Percentiles rank a stretch among this genome's conserved stretches.
phyloP scores from a whole-genome alignment of 495 filamentous ascomycete species.

The Tuber melanosporum region DNA sequence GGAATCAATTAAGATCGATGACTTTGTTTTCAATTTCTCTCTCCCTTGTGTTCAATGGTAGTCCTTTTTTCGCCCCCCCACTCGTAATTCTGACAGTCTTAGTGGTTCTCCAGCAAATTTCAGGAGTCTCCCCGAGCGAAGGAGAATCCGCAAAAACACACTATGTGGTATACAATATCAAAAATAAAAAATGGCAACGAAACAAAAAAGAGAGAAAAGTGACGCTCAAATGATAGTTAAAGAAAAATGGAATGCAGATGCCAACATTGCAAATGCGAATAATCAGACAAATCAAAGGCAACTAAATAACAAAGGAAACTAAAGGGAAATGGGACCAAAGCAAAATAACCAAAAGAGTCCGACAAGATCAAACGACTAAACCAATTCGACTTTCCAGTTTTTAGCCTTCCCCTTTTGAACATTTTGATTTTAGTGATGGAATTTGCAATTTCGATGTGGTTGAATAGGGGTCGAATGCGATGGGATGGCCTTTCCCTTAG shows the following conservation, averaged over 20 bases:
- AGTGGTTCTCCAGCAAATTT: constrained; percentile 1
- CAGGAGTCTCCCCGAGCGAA: neutral
- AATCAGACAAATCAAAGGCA: constrained; percentile 36
- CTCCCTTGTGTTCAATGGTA: constrained; percentile 26
- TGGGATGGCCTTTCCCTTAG: neutral
- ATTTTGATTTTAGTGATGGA: constrained; percentile 37
- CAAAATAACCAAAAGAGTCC: constrained; percentile 23
- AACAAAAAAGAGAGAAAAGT: constrained; percentile 5
- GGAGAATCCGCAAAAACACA: constrained; percentile 22
- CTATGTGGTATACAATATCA: constrained; percentile 39
- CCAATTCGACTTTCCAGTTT: constrained; percentile 28
- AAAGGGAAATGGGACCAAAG: constrained; percentile 33
- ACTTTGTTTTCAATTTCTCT: constrained; percentile 33
- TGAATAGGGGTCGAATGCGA: constrained; percentile 7
- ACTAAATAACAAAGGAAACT: constrained; percentile 38
- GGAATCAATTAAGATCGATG: constrained; percentile 26
- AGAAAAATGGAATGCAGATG: constrained; percentile 28
- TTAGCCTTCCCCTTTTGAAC: constrained; percentile 30
- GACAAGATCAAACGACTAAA: constrained; percentile 33
- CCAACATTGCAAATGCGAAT: constrained; percentile 34
- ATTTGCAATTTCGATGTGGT: constrained; percentile 35
- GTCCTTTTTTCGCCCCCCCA: constrained; percentile 10
- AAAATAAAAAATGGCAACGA: constrained; percentile 29
- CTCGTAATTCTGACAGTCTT: constrained; percentile 12
- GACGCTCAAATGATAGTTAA: constrained; percentile 37